A percentile compares a stretch with the other conserved stretches of the same genome.
These are phyloP conservation scores for Lipomyces orientalis DNA, from an alignment of 805 yeast genomes.

Conservation along the genomic window DNA sequence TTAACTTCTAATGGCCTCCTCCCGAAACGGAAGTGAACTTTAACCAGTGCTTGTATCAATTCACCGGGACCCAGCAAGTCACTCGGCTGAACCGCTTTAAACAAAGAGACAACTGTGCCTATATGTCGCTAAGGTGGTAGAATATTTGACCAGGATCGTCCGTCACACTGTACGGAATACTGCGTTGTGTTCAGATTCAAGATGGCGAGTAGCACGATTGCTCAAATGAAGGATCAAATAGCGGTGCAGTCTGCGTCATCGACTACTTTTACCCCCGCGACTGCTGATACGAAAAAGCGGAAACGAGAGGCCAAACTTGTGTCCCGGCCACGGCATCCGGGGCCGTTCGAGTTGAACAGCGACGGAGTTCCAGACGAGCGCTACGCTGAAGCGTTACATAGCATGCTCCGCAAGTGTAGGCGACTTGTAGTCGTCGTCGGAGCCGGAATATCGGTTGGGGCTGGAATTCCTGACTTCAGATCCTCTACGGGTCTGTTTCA, in stretches of 20 bases:
- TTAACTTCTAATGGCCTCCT: too few relatives aligned
- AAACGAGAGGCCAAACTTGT: neutral
- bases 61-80: neutral
- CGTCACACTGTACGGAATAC: neutral
- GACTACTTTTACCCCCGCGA: neutral
- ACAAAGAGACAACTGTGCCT: neutral
- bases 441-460: conserved; percentile 89
- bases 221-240: neutral
- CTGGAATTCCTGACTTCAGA: conserved; percentile 89
- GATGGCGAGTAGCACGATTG: neutral
- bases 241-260: neutral
- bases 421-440: conserved; percentile 75
- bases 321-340: neutral
- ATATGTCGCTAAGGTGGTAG: neutral
- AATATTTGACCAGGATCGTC: neutral
- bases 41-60: neutral
- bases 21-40: neutral
- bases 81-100: neutral
- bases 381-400: conserved; percentile 17
- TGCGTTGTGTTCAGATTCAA: neutral
- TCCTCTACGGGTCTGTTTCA: conserved; percentile 79
- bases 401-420: conserved; percentile 51
- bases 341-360: neutral
- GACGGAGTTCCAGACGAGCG: neutral
- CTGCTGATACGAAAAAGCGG: neutral